These are phyloP conservation scores for Cyberlindnera saturnus DNA, from an alignment of 805 yeast genomes.

Conservation along the genomic window DNA sequence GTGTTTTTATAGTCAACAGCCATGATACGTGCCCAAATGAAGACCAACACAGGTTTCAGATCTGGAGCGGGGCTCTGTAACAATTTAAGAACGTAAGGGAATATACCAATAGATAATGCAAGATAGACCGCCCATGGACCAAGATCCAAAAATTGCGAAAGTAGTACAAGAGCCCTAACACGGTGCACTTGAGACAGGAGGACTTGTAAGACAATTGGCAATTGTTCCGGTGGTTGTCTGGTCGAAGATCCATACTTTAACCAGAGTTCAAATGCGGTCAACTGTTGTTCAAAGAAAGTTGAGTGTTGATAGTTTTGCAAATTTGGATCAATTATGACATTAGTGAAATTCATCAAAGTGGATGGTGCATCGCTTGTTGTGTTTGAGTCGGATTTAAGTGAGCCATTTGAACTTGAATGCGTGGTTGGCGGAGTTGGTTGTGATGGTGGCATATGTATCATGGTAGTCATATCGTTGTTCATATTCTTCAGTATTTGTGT, in stretches of 20 bases:
- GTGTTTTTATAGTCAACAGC: slow-evolving; percentile 88
- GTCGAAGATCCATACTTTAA: slow-evolving; percentile 82
- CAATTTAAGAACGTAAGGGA: slow-evolving; percentile 87
- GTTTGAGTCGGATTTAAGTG: background rate
- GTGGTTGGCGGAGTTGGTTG: slow-evolving; percentile 1
- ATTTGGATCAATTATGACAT: slow-evolving; percentile 4
- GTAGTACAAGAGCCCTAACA: slow-evolving; percentile 74
- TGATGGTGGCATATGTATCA: background rate
- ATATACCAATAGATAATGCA: slow-evolving; percentile 89
- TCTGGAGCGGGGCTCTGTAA: slow-evolving; percentile 95
- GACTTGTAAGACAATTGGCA: slow-evolving; percentile 91
- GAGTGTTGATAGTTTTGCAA: slow-evolving; percentile 73
- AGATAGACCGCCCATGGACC: slow-evolving; percentile 98
- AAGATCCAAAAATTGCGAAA: slow-evolving; percentile 81
- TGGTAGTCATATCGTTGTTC: slow-evolving; percentile 18
- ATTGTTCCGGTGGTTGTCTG: slow-evolving; percentile 86
- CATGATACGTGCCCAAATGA: slow-evolving; percentile 97
- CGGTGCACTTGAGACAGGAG: slow-evolving; percentile 91
- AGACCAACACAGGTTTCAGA: slow-evolving; percentile 86
- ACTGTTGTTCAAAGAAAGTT: slow-evolving; percentile 90
- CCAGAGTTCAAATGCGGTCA: slow-evolving; percentile 97
- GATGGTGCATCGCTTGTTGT: background rate
- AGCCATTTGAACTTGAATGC: background rate
- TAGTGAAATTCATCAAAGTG: background rate
- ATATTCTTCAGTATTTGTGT: slow-evolving; percentile 53